Evolutionary conservation across 1,284 basidiomycete species (phyloP).

Genomic region (Ustilago shanxiensis): DNA sequence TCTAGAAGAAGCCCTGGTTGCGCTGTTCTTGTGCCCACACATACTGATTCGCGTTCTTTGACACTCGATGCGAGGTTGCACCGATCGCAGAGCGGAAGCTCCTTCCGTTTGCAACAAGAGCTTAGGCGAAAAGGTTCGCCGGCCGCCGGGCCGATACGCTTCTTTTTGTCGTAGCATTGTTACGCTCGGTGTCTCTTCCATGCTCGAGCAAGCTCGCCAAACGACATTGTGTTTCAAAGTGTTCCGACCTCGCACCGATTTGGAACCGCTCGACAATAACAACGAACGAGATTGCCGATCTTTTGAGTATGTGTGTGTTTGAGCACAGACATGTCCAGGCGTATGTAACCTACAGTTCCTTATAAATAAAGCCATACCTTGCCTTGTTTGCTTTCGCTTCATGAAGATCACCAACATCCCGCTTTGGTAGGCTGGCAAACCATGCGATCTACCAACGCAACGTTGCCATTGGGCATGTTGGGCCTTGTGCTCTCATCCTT

Average conservation of each 20-base stretch:
- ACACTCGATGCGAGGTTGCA: no score
- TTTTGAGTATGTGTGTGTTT: background rate
- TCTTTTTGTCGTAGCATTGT: background rate
- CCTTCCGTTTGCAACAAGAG: background rate
- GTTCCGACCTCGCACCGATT: background rate
- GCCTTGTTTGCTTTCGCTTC: background rate
- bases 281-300: background rate
- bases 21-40: no score
- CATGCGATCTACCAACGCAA: conserved; percentile 10
- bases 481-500: background rate
- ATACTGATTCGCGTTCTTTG: no score
- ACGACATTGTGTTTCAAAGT: no score
- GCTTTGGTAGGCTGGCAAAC: background rate
- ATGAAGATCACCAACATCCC: background rate
- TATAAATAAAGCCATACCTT: background rate
- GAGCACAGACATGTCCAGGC: background rate
- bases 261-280: background rate
- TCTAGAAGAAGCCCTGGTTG: no score
- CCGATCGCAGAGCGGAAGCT: background rate
- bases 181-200: background rate
- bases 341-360: background rate
- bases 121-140: background rate
- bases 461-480: conserved; percentile 9
- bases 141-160: background rate
- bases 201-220: background rate